Evolutionary conservation across 176 grass and related monocot genomes (phyloP).

Genomic region (Zoysia japonica): DNA sequence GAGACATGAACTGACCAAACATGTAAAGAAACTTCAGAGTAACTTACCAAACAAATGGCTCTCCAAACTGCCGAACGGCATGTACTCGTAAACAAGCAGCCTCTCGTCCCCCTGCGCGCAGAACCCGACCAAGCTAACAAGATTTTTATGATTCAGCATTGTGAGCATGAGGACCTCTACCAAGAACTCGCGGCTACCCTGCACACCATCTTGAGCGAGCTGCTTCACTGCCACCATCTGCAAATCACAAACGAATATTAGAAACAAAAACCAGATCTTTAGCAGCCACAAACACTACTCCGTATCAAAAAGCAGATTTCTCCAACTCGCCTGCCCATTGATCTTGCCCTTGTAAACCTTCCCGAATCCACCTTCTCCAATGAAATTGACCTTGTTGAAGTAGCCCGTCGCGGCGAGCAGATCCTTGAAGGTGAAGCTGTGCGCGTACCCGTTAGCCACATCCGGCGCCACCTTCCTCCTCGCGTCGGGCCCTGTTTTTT

Average conservation of each 20-base stretch:
- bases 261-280: neutral
- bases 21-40: neutral
- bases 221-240: conserved; percentile 94
- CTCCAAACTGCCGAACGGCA: conserved; percentile 88
- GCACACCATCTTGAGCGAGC: conserved; percentile 63
- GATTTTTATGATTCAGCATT: conserved; percentile 71
- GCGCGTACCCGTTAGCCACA: conserved; percentile 52
- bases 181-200: conserved; percentile 87
- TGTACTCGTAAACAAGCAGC: conserved; percentile 91
- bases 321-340: conserved; percentile 55
- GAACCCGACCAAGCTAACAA: conserved; percentile 80
- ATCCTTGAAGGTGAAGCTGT: conserved; percentile 92
- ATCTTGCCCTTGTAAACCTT: conserved; percentile 92
- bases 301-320: neutral
- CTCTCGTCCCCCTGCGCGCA: conserved; percentile 94
- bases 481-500: conserved; percentile 40
- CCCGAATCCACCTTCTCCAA: conserved; percentile 88
- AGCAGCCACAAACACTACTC: neutral
- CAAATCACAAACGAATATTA: conserved; percentile 3
- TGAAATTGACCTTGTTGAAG: conserved; percentile 79
- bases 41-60: conserved; percentile 77
- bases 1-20: conserved; percentile 16
- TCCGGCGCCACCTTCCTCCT: conserved; percentile 56
- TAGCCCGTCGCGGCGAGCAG: conserved; percentile 68
- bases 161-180: conserved; percentile 94